Evolutionary conservation across 805 yeast species (phyloP).

Genomic region (Isabelozyma heimii): DNA sequence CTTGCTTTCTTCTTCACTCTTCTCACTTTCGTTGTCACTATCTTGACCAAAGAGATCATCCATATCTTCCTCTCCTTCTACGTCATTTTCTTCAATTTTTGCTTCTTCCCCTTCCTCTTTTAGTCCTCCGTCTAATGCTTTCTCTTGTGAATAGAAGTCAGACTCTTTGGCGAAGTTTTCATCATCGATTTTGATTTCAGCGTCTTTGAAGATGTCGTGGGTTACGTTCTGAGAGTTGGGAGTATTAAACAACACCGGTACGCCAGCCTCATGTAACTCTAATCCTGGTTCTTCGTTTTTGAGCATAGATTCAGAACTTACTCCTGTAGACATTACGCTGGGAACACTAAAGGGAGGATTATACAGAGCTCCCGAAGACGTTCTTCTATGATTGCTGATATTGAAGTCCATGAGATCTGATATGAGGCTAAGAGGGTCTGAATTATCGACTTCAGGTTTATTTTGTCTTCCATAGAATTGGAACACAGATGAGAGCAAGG

Average conservation of each 20-base stretch:
- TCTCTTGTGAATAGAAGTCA: neutral
- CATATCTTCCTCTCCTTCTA: constrained; percentile 27
- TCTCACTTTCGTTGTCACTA: constrained; percentile 20
- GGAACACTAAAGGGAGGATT: constrained; percentile 11
- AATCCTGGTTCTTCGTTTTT: neutral
- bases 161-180: neutral
- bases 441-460: neutral
- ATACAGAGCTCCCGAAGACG: constrained; percentile 1
- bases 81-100: neutral
- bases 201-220: neutral
- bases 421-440: constrained; percentile 32
- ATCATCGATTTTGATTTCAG: neutral
- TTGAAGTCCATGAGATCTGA: constrained; percentile 35
- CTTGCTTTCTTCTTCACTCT: constrained; percentile 1
- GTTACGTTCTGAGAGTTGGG: neutral
- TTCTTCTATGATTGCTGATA: constrained; percentile 17
- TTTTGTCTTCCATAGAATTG: constrained; percentile 24
- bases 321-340: constrained; percentile 18
- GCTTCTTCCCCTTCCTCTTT: neutral
- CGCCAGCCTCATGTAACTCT: neutral
- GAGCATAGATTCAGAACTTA: constrained; percentile 11
- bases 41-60: constrained; percentile 30
- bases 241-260: neutral
- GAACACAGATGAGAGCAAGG: constrained; percentile 9
- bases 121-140: neutral